Evolutionary conservation across 805 yeast genomes (phyloP), one percentile per base, ranked within the genome.

Genomic region (Metschnikowia cerradonensis): DNA sequence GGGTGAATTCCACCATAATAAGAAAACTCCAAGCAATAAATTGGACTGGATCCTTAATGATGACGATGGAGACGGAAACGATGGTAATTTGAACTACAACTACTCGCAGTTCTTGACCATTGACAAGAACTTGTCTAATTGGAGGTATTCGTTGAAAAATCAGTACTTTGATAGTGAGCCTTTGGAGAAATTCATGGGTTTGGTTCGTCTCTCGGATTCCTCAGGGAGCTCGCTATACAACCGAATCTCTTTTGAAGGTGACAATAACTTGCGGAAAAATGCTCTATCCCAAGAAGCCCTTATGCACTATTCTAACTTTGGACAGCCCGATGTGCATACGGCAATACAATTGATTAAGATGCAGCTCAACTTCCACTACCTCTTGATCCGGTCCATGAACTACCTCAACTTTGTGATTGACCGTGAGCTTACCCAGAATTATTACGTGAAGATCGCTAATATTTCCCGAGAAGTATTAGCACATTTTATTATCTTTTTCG

Each of bases 31-130:
- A 22, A 58, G 55, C n/a, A 53, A 52, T 36, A 59, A 57, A 38
- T 61, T 73, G 30, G 77, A 73, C 52, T 72, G 76, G 75, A 72
- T 73, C 22, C 61, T 73, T 41, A 72, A 72, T 51, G 76, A 74
- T 52, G 76, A 73, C 53, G 78, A 72, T 53, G 78, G 78, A 20
- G 78, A 73, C 53, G 77, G 78, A 6, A 73, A 72, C 52, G 78
- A 73, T 56, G 78, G 78, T 3, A 73, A 74, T 49, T 66, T 74
- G 54, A 74, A 74, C 50, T 73, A 74, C 59, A 73, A 74, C 52
- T 73, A 68, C 52, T 67, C 67, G 45, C 78, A 74, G 50, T 74
- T 74, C 50, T 60, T 69, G 36, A 67, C 68, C 8, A 74, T 74
- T 46, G 78, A 74, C 57, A 68, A 65, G 48, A 73, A 74, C 56